phyloP scores from a whole-genome alignment of 2,329 filamentous ascomycete species.

The Aspergillus quadrilineatus region DNA sequence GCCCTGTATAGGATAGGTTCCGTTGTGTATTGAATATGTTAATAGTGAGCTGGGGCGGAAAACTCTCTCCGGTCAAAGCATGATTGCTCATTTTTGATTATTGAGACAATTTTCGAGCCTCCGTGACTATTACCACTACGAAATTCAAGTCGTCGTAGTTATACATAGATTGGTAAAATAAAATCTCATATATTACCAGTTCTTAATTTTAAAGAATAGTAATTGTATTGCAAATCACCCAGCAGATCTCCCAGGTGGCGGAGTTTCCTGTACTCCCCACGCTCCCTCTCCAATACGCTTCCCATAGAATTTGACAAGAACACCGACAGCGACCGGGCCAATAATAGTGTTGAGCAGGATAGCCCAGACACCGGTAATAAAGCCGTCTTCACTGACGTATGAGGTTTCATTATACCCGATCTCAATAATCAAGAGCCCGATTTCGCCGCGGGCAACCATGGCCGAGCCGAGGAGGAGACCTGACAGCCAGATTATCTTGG shows the following conservation, averaged over 20 bases:
- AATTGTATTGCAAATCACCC: neutral
- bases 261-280: conserved; percentile 21
- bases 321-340: conserved; percentile 28
- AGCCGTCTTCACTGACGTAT: conserved; percentile 39
- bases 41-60: too few species aligned
- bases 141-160: too few species aligned
- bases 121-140: too few species aligned
- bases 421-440: conserved; percentile 34
- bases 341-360: conserved; percentile 36
- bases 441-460: conserved; percentile 36
- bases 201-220: too few species aligned
- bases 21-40: too few species aligned
- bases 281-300: conserved; percentile 24
- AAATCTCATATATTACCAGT: too few species aligned
- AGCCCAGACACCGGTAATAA: conserved; percentile 32
- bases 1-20: too few species aligned
- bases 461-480: conserved; percentile 31
- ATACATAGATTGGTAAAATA: too few species aligned
- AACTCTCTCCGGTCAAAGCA: too few species aligned
- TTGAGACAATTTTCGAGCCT: too few species aligned
- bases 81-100: too few species aligned
- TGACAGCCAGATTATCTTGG: conserved; percentile 19
- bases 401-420: conserved; percentile 33
- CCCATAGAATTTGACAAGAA: conserved; percentile 26
- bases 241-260: too few species aligned